Conservation (phyloP, 352 stramenopile species). For the Elongisporangium senticosum region DNA sequence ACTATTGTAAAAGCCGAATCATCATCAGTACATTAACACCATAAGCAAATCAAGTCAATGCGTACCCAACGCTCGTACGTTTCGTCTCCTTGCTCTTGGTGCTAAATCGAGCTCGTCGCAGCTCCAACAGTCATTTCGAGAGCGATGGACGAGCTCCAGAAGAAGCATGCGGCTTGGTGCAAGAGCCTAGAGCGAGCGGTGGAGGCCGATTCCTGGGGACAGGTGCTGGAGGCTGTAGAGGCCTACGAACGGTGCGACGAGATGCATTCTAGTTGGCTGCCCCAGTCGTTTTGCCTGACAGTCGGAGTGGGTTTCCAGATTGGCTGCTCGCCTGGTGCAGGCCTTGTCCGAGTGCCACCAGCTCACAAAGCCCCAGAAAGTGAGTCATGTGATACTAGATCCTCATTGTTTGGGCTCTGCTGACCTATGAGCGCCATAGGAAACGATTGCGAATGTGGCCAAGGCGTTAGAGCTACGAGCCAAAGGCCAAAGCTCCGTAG, state of each 20-base stretch:
- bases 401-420: not conserved
- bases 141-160: constrained; percentile 38
- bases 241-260: constrained; percentile 52
- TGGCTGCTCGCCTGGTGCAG: constrained; percentile 28
- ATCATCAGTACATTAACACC: not conserved
- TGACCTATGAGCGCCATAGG: constrained; percentile 9
- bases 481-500: constrained; percentile 50
- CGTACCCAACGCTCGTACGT: not conserved
- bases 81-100: not conserved
- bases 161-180: constrained; percentile 50
- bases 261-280: not conserved
- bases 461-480: constrained; percentile 45
- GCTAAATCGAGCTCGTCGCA: not conserved
- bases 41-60: not conserved
- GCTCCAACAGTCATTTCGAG: not conserved
- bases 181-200: constrained; percentile 50
- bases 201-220: constrained; percentile 59
- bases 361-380: constrained; percentile 36
- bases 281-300: not conserved
- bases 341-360: constrained; percentile 33
- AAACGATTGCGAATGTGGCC: constrained; percentile 31
- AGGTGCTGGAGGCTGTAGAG: constrained; percentile 73
- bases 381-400: constrained; percentile 2
- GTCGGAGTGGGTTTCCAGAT: constrained; percentile 13
- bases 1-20: not conserved